Percentiles rank a stretch among this genome's conserved stretches.
Conservation (phyloP, 2,329 filamentous ascomycete species). For the Hansfordia pulvinata region DNA sequence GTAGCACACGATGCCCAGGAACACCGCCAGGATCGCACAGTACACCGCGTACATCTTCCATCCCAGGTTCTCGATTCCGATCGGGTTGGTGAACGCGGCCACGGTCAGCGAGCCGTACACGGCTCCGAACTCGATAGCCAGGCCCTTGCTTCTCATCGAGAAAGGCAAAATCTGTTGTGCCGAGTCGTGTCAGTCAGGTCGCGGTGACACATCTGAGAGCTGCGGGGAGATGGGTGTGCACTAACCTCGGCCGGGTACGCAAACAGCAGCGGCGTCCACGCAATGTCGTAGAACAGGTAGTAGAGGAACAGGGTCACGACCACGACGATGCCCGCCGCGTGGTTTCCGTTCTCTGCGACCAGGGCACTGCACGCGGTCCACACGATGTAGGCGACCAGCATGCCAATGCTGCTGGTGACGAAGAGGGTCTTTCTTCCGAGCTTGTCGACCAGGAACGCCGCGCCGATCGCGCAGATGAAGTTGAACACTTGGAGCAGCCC, state of each 20-base stretch:
- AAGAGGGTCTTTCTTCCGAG: slow-evolving; percentile 28
- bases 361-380: slow-evolving; percentile 24
- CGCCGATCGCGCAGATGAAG: slow-evolving; percentile 18
- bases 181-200: no score
- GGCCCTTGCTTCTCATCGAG: slow-evolving; percentile 20
- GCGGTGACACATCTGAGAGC: no score
- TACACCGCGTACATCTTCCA: slow-evolving; percentile 25
- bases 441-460: slow-evolving; percentile 24
- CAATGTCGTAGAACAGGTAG: slow-evolving; percentile 29
- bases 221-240: no score
- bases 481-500: slow-evolving; percentile 19
- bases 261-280: slow-evolving; percentile 30
- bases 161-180: slow-evolving; percentile 25
- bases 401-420: slow-evolving; percentile 20
- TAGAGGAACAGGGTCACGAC: slow-evolving; percentile 34
- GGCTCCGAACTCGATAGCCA: slow-evolving; percentile 29
- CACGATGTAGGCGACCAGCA: slow-evolving; percentile 20
- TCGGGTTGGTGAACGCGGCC: slow-evolving; percentile 21
- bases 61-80: slow-evolving; percentile 18
- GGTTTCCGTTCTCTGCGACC: slow-evolving; percentile 11
- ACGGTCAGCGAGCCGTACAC: slow-evolving; percentile 19
- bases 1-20: slow-evolving; percentile 10
- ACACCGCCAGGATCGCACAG: slow-evolving; percentile 22
- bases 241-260: slow-evolving; percentile 28
- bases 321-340: slow-evolving; percentile 25